Conservation (phyloP, 2,329 filamentous ascomycete genomes). For the Monilinia vaccinii-corymbosi region DNA sequence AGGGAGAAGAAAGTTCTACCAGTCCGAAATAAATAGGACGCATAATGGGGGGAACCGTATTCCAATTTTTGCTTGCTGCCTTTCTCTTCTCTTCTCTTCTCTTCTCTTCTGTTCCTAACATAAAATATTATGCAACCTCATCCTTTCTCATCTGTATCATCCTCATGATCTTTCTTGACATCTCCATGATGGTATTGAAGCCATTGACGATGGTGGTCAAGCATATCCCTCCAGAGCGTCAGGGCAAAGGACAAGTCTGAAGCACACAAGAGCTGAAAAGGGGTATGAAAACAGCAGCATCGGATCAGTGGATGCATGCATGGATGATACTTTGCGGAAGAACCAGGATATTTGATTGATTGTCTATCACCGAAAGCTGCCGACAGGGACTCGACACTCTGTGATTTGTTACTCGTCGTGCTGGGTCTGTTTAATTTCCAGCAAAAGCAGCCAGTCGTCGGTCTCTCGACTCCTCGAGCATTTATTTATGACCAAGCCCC, state of each 20-base stretch:
- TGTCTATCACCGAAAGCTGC: not conserved
- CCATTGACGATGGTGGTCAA: not conserved
- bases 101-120: not conserved
- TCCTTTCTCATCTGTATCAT: not conserved
- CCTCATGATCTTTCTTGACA: not conserved
- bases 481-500: no score
- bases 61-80: no score
- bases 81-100: not conserved
- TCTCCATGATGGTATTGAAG: not conserved
- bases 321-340: not conserved
- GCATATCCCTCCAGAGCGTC: no score
- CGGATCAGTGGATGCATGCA: slow-evolving; percentile 2
- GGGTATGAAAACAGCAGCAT: slow-evolving; percentile 8
- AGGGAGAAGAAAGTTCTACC: no score
- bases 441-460: slow-evolving; percentile 1
- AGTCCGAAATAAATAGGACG: no score
- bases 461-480: no score
- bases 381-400: not conserved
- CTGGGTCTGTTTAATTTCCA: not conserved
- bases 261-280: slow-evolving; percentile 1
- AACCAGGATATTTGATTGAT: not conserved
- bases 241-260: no score
- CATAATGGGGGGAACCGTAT: no score
- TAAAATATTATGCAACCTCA: no score
- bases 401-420: no score